These are phyloP conservation scores for Globisporangium takayamanum DNA, from an alignment of 352 stramenopile genomes.

Conservation along the genomic window DNA sequence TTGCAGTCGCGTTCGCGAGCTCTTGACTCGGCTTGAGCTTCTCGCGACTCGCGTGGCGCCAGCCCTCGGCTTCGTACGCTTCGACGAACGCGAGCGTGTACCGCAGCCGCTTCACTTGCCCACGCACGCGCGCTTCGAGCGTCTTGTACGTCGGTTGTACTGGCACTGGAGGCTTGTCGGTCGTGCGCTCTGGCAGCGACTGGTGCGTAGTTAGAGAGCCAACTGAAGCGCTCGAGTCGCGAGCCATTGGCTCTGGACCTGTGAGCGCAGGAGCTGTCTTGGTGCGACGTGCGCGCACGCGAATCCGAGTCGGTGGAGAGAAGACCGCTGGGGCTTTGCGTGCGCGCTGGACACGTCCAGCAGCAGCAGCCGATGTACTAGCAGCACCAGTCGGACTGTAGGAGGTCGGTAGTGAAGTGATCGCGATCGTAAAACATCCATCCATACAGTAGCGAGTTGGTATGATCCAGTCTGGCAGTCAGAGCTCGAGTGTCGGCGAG, in stretches of 20 bases:
- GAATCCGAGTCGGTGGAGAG: slow-evolving; percentile 12
- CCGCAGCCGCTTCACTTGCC: slow-evolving; percentile 31
- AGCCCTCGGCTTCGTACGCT: slow-evolving; percentile 78
- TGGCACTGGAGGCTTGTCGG: not conserved
- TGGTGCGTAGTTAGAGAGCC: no score
- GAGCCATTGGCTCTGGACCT: no score
- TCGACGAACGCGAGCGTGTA: slow-evolving; percentile 78
- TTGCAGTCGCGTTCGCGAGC: slow-evolving; percentile 37
- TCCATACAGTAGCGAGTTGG: no score
- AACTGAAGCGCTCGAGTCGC: no score
- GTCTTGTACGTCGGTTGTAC: slow-evolving; percentile 10
- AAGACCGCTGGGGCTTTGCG: slow-evolving; percentile 17
- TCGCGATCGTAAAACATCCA: no score
- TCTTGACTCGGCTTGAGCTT: slow-evolving; percentile 81
- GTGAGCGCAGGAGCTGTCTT: not conserved
- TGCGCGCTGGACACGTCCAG: slow-evolving; percentile 1
- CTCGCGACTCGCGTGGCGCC: slow-evolving; percentile 62
- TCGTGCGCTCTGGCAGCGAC: no score
- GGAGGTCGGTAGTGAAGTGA: no score
- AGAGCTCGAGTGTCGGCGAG: no score
- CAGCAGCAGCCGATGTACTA: not conserved
- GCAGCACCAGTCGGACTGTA: not conserved
- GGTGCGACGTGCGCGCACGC: not conserved
- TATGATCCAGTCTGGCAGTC: no score
- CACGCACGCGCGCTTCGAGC: slow-evolving; percentile 8